phyloP scores from a whole-genome alignment of 2,329 filamentous ascomycete species.

The Cercospora beticola region DNA sequence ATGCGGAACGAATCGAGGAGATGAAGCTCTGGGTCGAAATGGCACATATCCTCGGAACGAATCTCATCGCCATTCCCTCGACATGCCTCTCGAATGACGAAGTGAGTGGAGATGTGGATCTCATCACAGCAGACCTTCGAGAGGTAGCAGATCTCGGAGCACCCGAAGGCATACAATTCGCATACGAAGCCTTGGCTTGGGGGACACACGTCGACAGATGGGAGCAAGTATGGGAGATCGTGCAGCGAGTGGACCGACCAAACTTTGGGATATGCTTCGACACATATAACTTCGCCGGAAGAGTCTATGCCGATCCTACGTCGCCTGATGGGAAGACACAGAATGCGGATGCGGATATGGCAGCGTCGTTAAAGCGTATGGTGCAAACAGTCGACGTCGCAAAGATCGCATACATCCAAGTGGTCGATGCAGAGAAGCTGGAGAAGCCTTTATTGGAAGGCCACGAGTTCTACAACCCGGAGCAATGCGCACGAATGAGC shows the following conservation, averaged over 20 bases:
- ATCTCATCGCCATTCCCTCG: conserved; percentile 73
- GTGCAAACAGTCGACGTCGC: conserved; percentile 56
- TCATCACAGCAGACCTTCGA: conserved; percentile 63
- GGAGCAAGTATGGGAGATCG: conserved; percentile 70
- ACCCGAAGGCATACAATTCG: conserved; percentile 61
- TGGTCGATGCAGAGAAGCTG: conserved; percentile 71
- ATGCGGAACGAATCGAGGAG: conserved; percentile 59
- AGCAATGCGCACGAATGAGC: conserved; percentile 67
- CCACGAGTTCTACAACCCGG: conserved; percentile 59
- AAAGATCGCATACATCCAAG: conserved; percentile 74
- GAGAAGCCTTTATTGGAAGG: conserved; percentile 55
- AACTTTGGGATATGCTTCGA: conserved; percentile 79
- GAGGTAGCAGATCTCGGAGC: conserved; percentile 68
- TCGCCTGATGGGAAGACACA: conserved; percentile 51
- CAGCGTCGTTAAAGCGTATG: conserved; percentile 56
- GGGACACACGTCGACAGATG: conserved; percentile 69
- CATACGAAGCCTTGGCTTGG: conserved; percentile 73
- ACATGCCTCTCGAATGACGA: conserved; percentile 61
- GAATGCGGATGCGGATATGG: conserved; percentile 57
- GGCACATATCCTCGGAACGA: conserved; percentile 62
- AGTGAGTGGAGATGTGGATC: conserved; percentile 52
- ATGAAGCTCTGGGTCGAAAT: conserved; percentile 70
- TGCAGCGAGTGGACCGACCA: conserved; percentile 61
- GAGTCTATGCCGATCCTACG: conserved; percentile 69
- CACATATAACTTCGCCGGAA: conserved; percentile 73